phyloP scores from a whole-genome alignment of 2,329 filamentous ascomycete genomes.

The Setomelanomma holmii region DNA sequence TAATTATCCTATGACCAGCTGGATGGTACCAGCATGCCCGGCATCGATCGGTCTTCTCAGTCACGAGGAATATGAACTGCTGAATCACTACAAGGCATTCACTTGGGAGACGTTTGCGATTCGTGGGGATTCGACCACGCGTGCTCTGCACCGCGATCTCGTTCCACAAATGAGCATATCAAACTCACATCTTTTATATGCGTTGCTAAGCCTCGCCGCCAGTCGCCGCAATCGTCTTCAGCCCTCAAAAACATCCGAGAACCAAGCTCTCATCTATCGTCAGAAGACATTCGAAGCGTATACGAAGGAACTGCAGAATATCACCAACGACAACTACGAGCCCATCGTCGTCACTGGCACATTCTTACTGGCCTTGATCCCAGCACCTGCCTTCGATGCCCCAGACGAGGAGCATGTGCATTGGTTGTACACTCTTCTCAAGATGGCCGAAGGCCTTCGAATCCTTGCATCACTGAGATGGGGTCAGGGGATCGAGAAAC shows the following conservation, averaged over 20 bases:
- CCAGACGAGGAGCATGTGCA: slow-evolving; percentile 19
- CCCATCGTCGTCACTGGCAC: slow-evolving; percentile 34
- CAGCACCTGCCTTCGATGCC: slow-evolving; percentile 14
- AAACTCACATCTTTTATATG: slow-evolving; percentile 32
- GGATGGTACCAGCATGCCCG: slow-evolving; percentile 24
- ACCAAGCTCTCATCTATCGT: slow-evolving; percentile 30
- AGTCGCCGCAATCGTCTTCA: slow-evolving; percentile 22
- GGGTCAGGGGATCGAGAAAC: slow-evolving; percentile 40
- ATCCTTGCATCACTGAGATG: slow-evolving; percentile 40
- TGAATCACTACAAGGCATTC: slow-evolving; percentile 34
- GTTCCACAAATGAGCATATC: slow-evolving; percentile 31
- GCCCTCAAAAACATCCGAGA: slow-evolving; percentile 18
- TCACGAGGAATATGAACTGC: slow-evolving; percentile 23
- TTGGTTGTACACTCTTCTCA: slow-evolving; percentile 34
- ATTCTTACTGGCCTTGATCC: slow-evolving; percentile 31
- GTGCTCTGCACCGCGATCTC: slow-evolving; percentile 28
- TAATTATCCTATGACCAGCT: slow-evolving; percentile 10
- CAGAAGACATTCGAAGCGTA: slow-evolving; percentile 37
- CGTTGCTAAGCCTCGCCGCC: slow-evolving; percentile 38
- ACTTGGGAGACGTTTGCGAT: slow-evolving; percentile 34
- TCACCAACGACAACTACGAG: slow-evolving; percentile 43
- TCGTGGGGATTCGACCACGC: slow-evolving; percentile 21
- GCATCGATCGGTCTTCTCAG: slow-evolving; percentile 31
- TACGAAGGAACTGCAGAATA: slow-evolving; percentile 33
- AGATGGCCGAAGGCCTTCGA: slow-evolving; percentile 41